Evolutionary conservation across 257 asterid species (phyloP).

Genomic region (Solanum sejunctum): DNA sequence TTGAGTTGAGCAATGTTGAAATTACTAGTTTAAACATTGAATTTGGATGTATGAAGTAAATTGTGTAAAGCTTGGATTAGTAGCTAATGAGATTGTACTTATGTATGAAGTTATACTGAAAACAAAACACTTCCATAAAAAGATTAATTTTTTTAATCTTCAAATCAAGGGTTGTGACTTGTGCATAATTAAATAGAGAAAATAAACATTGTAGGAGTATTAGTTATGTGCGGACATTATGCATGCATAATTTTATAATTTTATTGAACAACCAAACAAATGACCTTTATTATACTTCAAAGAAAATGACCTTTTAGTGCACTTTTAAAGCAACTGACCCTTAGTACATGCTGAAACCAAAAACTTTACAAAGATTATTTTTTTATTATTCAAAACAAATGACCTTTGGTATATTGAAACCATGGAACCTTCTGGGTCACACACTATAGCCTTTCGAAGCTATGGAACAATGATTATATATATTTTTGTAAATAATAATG

Average conservation of each 20-base stretch:
- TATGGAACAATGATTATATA: not conserved
- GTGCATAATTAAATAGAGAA: not conserved
- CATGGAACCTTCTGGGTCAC: not conserved
- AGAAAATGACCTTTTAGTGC: not conserved
- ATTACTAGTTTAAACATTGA: not conserved
- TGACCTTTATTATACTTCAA: not conserved
- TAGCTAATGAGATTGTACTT: not conserved
- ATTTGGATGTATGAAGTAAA: not conserved
- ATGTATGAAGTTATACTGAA: not conserved
- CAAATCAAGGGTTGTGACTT: not conserved
- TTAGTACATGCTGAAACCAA: not conserved
- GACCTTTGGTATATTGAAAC: not conserved
- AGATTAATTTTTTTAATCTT: not conserved
- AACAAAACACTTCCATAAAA: not conserved
- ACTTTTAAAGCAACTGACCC: not conserved
- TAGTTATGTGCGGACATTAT: not conserved
- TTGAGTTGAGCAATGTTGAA: not conserved
- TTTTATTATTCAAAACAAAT: not conserved
- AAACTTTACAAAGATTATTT: not conserved
- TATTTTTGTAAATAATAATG: not conserved
- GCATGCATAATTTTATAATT: not conserved
- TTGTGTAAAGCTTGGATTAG: not conserved
- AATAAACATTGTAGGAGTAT: not conserved
- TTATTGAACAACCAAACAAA: not conserved
- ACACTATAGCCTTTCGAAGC: not conserved